Evolutionary conservation across 306 rosid species (phyloP), one percentile per base, ranked within the genome.

Genomic region (Cajanus cajan): DNA sequence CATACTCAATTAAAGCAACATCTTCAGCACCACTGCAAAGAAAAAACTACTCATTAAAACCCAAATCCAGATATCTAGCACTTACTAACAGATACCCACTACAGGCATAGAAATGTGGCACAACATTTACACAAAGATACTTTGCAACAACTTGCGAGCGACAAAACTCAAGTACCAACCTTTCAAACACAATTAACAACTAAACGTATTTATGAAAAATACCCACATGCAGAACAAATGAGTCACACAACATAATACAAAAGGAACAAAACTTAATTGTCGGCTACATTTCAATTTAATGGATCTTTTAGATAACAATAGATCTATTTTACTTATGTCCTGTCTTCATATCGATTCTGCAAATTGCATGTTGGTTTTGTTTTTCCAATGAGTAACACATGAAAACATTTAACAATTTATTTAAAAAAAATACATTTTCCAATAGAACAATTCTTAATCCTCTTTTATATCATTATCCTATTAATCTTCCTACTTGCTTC

Each of bases 1-100:
- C 99, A 12, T 95, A 95, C 90, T 95, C 99, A 8, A 95, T 93
- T 81, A 95, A 77, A 61, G 91, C 96, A 76, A 95, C 96, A 83
- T 95, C 99, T 87, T 95, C 99, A 52, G 99, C 98, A 19, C 99
- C 98, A 83, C 99, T 95, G 94, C 86, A 82, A 71, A 73, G 9
- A 6, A 15, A 70, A 77, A 45, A 21, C 6, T 16, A 13, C 19
- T 4, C 4, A 19, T 90, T 80, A 89, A 33, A 77, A 58, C 50
- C 51, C 48, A 77, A 81, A 44, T 36, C 78, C 52, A 79, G 4
- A 62, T 28, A 28, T 4, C 12, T 14, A 44, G 4, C 1, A 11
- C 50, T 44, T 45, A 28, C 31, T 28, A 28, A 28, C 31, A 28
- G 3, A 28, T 28, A 28, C 31, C 31, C 31, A 1, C 31, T 28